These are phyloP conservation scores for Coriaria nepalensis DNA, from an alignment of 306 rosid genomes.

Conservation along the genomic window DNA sequence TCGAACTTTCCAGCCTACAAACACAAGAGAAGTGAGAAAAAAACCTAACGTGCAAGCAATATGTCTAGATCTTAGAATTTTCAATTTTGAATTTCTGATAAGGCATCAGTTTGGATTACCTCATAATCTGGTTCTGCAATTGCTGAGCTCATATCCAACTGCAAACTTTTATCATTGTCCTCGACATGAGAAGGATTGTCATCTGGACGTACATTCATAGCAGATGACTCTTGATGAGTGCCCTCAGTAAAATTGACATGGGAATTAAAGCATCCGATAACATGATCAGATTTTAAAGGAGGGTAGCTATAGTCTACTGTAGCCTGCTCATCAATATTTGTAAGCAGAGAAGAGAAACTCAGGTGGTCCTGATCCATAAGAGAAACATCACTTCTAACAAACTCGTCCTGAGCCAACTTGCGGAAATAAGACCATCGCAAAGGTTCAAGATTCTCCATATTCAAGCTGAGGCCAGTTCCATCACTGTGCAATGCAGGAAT, in stretches of 20 bases:
- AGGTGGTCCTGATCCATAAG: constrained; percentile 76
- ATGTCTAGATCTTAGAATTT: background rate
- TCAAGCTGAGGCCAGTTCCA: constrained; percentile 53
- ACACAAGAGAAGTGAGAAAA: constrained; percentile 20
- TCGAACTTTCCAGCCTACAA: constrained; percentile 48
- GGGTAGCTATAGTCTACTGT: constrained; percentile 34
- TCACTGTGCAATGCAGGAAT: constrained; percentile 29
- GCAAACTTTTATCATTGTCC: constrained; percentile 36
- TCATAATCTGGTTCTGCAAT: constrained; percentile 38
- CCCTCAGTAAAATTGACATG: constrained; percentile 36
- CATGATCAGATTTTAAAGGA: constrained; percentile 40
- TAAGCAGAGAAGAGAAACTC: constrained; percentile 34
- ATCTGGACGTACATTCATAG: constrained; percentile 25
- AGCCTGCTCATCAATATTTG: constrained; percentile 28
- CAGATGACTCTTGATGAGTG: constrained; percentile 22
- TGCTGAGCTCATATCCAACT: constrained; percentile 41
- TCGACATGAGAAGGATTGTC: constrained; percentile 30
- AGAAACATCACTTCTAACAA: constrained; percentile 40
- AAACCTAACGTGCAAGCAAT: constrained; percentile 10
- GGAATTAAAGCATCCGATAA: constrained; percentile 29
- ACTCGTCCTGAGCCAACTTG: constrained; percentile 64
- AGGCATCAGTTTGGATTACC: constrained; percentile 23
- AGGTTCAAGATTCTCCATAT: constrained; percentile 67
- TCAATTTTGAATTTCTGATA: background rate
- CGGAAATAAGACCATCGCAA: constrained; percentile 72